Percentiles rank a stretch among this genome's conserved stretches.
These are phyloP conservation scores for Lepraria neglecta DNA, from an alignment of 495 filamentous ascomycete species.

Conservation along the genomic window DNA sequence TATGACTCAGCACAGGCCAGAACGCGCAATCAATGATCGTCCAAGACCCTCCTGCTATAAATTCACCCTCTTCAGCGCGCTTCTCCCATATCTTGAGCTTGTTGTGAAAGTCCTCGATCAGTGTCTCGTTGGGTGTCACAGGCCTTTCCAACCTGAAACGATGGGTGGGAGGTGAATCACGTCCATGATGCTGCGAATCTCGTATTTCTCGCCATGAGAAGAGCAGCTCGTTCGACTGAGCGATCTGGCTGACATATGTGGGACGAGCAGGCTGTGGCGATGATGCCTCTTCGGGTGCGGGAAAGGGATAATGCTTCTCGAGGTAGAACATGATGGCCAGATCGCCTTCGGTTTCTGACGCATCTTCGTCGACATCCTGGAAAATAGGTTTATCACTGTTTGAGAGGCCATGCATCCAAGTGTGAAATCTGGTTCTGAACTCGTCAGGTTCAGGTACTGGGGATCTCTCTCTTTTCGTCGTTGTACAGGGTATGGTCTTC, in stretches of 20 bases:
- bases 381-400: constrained; percentile 39
- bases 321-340: constrained; percentile 51
- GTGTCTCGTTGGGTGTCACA: constrained; percentile 14
- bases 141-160: constrained; percentile 20
- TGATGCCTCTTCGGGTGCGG: constrained; percentile 22
- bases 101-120: constrained; percentile 31
- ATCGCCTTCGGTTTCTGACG: constrained; percentile 43
- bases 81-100: constrained; percentile 46
- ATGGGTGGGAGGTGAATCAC: constrained; percentile 16
- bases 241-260: constrained; percentile 35
- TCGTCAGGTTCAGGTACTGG: constrained; percentile 2
- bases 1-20: constrained; percentile 62
- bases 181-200: constrained; percentile 10
- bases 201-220: constrained; percentile 33
- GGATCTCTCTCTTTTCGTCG: constrained; percentile 19
- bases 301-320: constrained; percentile 42
- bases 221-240: constrained; percentile 37
- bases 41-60: constrained; percentile 50
- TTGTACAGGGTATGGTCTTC: constrained; percentile 49
- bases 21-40: constrained; percentile 64
- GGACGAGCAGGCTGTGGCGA: constrained; percentile 30
- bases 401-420: constrained; percentile 29
- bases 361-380: constrained; percentile 46
- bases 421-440: constrained; percentile 12
- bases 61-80: constrained; percentile 41